These are phyloP conservation scores for Chrysochromulina parva DNA, from an alignment of 78 protist genomes.

Conservation along the genomic window DNA sequence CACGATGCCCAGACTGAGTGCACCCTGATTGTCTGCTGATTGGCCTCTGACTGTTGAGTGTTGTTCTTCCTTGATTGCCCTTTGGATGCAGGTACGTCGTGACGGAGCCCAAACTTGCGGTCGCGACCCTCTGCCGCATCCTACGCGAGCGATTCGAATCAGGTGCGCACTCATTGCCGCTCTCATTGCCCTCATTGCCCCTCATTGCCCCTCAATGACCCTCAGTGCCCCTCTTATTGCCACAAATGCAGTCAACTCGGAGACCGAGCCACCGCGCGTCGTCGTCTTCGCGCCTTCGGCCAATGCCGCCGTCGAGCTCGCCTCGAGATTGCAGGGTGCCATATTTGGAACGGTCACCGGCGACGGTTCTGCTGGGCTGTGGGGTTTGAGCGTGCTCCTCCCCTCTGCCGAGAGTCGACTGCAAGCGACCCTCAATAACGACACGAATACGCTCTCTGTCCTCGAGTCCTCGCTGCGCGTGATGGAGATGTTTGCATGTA, in stretches of 20 bases:
- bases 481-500: neutral
- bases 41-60: no score
- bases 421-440: neutral
- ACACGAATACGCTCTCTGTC: neutral
- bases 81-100: no score
- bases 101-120: no score
- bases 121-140: neutral
- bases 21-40: no score
- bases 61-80: no score
- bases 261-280: neutral
- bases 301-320: neutral
- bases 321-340: neutral
- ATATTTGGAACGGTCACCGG: neutral
- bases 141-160: neutral
- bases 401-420: neutral
- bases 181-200: no score
- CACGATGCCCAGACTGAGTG: no score
- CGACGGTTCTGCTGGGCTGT: neutral
- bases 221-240: no score
- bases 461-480: conserved; percentile 19
- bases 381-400: conserved; percentile 9
- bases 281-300: neutral
- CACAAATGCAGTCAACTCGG: no score
- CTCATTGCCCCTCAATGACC: no score
- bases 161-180: no score